phyloP scores from a whole-genome alignment of 306 rosid genomes.

The Quercus cerris region DNA sequence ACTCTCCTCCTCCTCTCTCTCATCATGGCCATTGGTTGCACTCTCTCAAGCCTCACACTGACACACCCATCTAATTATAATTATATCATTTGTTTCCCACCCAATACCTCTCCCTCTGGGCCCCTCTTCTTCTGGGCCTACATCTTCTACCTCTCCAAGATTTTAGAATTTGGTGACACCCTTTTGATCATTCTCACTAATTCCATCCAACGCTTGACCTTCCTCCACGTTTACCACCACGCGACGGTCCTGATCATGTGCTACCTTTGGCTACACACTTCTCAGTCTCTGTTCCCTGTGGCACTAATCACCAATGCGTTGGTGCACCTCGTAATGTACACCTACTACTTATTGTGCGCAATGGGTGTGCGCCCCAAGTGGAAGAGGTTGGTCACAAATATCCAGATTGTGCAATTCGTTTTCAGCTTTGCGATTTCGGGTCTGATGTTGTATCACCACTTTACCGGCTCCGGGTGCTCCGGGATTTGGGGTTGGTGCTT shows the following conservation, averaged over 20 bases:
- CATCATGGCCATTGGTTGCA: conserved; percentile 53
- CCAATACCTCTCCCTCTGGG: conserved; percentile 45
- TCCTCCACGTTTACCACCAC: conserved; percentile 97
- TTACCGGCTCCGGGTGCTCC: conserved; percentile 57
- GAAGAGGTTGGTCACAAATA: conserved; percentile 75
- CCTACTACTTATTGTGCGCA: conserved; percentile 59
- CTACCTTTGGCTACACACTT: conserved; percentile 62
- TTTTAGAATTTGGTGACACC: conserved; percentile 74
- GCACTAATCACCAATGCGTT: conserved; percentile 71
- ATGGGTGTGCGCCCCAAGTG: conserved; percentile 64
- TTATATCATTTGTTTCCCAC: conserved; percentile 62
- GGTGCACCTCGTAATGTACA: conserved; percentile 85
- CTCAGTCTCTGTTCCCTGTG: conserved; percentile 77
- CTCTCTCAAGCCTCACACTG: conserved; percentile 43
- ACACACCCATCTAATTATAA: conserved; percentile 28
- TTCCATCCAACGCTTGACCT: conserved; percentile 57
- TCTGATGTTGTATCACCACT: conserved; percentile 58
- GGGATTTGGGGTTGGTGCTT: conserved; percentile 82
- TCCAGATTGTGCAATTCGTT: conserved; percentile 75
- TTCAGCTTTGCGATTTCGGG: conserved; percentile 69
- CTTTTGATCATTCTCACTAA: conserved; percentile 59
- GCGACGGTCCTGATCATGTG: conserved; percentile 74
- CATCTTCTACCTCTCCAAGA: conserved; percentile 84
- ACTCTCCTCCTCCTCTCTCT: conserved; percentile 62
- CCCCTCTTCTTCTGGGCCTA: conserved; percentile 97